phyloP scores from a whole-genome alignment of 345 rosid genomes.

The Dimocarpus longan region DNA sequence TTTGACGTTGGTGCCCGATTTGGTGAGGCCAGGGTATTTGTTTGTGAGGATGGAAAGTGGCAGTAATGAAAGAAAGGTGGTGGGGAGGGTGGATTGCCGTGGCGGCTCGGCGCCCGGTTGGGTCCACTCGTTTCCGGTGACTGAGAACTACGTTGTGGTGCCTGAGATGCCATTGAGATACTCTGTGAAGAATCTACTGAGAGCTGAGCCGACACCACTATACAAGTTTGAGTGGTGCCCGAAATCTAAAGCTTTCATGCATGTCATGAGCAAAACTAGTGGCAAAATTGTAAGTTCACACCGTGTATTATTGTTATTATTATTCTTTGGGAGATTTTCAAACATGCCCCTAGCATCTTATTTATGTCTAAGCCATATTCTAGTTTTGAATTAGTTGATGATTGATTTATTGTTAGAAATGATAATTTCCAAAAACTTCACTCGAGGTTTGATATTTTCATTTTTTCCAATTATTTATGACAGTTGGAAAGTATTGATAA shows the following conservation, averaged over 20 bases:
- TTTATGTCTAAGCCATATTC: no score
- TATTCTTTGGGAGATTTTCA: background rate
- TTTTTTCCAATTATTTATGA: no score
- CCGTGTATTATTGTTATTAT: background rate
- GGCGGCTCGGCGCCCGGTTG: conserved; percentile 87
- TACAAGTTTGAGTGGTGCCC: conserved; percentile 97
- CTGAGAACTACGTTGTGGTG: conserved; percentile 76
- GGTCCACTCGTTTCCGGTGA: conserved; percentile 97
- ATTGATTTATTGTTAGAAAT: no score
- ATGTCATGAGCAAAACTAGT: conserved; percentile 81
- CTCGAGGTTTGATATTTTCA: no score
- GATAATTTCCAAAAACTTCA: no score
- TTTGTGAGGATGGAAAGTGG: conserved; percentile 84
- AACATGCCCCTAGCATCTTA: background rate
- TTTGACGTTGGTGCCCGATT: conserved; percentile 79
- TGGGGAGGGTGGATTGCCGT: conserved; percentile 78
- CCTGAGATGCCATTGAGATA: conserved; percentile 96
- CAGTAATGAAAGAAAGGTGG: conserved; percentile 73
- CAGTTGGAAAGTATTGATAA: no score
- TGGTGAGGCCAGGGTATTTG: conserved; percentile 71
- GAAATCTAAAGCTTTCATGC: conserved; percentile 63
- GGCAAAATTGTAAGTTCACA: conserved; percentile 67
- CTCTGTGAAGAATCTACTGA: conserved; percentile 66
- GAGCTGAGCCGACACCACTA: conserved; percentile 89
- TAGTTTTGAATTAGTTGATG: no score